phyloP scores from a whole-genome alignment of 164 flowering plant genomes.

The Hamamelis virginiana region DNA sequence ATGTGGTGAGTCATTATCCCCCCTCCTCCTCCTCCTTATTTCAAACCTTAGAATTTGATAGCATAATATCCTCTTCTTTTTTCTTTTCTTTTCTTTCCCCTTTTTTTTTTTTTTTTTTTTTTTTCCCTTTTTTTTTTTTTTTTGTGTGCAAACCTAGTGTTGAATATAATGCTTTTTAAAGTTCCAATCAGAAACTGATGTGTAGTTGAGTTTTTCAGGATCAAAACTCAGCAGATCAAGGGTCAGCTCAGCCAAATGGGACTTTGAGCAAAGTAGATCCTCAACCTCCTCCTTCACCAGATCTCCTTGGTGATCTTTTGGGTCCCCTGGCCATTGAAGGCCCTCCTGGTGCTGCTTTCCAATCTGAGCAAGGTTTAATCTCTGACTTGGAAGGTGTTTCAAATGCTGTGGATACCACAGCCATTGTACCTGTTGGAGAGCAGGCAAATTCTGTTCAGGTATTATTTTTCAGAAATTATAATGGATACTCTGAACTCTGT shows the following conservation, averaged over 20 bases:
- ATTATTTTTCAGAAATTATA: slow-evolving; percentile 12
- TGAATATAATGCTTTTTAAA: too few species aligned
- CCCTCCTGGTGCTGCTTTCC: slow-evolving; percentile 50
- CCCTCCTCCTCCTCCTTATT: neutral
- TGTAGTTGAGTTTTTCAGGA: slow-evolving; percentile 42
- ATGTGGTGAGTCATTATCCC: slow-evolving; percentile 42
- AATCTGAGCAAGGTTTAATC: slow-evolving; percentile 39
- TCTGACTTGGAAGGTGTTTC: slow-evolving; percentile 47
- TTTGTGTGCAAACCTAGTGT: too few species aligned
- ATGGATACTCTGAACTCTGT: neutral
- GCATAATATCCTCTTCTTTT: neutral
- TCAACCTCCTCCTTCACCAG: slow-evolving; percentile 65
- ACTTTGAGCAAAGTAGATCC: slow-evolving; percentile 56
- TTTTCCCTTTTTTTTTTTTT: neutral
- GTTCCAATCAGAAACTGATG: neutral
- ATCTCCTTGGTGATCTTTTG: slow-evolving; percentile 91
- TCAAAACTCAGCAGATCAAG: slow-evolving; percentile 40
- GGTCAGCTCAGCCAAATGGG: slow-evolving; percentile 59
- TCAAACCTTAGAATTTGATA: neutral
- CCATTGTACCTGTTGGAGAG: slow-evolving; percentile 77
- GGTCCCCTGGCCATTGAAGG: slow-evolving; percentile 93
- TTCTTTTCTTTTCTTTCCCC: neutral
- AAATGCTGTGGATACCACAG: slow-evolving; percentile 61
- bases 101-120: neutral
- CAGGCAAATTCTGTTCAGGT: slow-evolving; percentile 82